These are phyloP conservation scores for Simplicillium aogashimaense DNA, from an alignment of 2,329 filamentous ascomycete species.

Conservation along the genomic window DNA sequence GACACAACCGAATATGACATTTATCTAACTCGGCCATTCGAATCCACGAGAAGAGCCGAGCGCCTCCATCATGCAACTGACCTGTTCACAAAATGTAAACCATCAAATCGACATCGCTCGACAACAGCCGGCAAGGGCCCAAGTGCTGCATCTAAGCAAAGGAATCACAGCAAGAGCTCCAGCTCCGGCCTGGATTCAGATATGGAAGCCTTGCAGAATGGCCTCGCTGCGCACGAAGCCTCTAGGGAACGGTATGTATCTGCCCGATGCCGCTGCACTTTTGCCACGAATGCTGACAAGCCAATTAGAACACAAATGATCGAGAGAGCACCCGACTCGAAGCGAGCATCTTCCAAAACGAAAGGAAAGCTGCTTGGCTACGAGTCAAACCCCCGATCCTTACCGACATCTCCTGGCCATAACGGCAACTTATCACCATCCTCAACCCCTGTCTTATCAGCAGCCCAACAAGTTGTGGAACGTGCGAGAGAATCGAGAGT, in stretches of 20 bases:
- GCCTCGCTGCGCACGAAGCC: conserved; percentile 23
- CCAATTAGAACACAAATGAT: conserved; percentile 21
- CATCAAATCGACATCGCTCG: too few species aligned
- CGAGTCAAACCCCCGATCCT: conserved; percentile 25
- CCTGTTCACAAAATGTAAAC: conserved; percentile 33
- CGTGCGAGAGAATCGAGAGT: conserved; percentile 42
- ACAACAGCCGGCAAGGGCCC: conserved; percentile 4
- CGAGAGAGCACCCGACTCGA: conserved; percentile 20
- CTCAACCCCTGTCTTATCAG: conserved; percentile 35
- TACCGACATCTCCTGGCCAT: conserved; percentile 46
- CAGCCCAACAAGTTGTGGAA: conserved; percentile 41
- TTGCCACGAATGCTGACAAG: conserved; percentile 15
- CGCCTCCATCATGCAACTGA: conserved; percentile 41
- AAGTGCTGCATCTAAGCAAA: conserved; percentile 12
- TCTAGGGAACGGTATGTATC: conserved; percentile 23
- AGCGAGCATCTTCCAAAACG: conserved; percentile 22
- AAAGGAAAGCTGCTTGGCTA: conserved; percentile 32
- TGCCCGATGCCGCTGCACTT: conserved; percentile 1
- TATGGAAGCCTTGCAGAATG: conserved; percentile 37
- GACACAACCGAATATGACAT: conserved; percentile 44
- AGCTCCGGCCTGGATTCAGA: conserved; percentile 37
- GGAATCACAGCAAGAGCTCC: conserved; percentile 20
- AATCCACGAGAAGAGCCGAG: conserved; percentile 33
- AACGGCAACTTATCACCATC: conserved; percentile 45
- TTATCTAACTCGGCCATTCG: conserved; percentile 42